phyloP scores from a whole-genome alignment of 2,329 filamentous ascomycete species.

The Periconia macrospinosa region DNA sequence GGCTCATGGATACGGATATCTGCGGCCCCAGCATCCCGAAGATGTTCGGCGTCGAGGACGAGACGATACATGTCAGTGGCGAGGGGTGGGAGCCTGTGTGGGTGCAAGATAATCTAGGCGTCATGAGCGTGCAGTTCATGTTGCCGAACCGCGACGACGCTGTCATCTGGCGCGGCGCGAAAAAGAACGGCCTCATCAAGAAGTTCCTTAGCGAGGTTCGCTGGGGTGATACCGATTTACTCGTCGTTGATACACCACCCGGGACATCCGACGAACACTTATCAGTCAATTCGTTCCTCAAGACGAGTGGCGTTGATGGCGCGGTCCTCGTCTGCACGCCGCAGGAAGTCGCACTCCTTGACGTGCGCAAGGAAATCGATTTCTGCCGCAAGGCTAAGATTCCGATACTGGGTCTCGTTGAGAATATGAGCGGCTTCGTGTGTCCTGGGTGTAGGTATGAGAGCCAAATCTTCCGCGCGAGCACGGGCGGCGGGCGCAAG shows the following conservation, averaged over 20 bases:
- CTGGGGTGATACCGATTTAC: constrained; percentile 92
- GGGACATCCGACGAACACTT: constrained; percentile 96
- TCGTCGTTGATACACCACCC: constrained; percentile 93
- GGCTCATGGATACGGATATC: constrained; percentile 98
- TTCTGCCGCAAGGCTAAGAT: constrained; percentile 97
- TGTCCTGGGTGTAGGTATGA: constrained; percentile 86
- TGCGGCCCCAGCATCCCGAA: constrained; percentile 95
- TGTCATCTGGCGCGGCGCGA: constrained; percentile 95
- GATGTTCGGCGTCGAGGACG: constrained; percentile 96
- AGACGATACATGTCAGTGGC: constrained; percentile 88
- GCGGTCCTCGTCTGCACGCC: constrained; percentile 93
- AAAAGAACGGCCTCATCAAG: constrained; percentile 99
- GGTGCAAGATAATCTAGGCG: constrained; percentile 89
- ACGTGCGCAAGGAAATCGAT: constrained; percentile 96
- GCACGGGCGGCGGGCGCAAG: constrained; percentile 80
- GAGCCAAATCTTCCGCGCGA: constrained; percentile 84
- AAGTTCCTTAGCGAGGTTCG: constrained; percentile 97
- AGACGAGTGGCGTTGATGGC: constrained; percentile 88
- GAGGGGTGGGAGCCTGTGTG: constrained; percentile 94
- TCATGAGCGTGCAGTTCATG: constrained; percentile 99
- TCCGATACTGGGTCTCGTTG: constrained; percentile 81
- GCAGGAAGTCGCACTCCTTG: constrained; percentile 88
- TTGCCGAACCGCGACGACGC: constrained; percentile 90
- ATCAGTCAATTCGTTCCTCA: constrained; percentile 87
- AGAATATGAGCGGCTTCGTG: constrained; percentile 98